Base-by-base conservation (phyloP, 441 rosid genomes). In the Aleurites moluccanus region DNA sequence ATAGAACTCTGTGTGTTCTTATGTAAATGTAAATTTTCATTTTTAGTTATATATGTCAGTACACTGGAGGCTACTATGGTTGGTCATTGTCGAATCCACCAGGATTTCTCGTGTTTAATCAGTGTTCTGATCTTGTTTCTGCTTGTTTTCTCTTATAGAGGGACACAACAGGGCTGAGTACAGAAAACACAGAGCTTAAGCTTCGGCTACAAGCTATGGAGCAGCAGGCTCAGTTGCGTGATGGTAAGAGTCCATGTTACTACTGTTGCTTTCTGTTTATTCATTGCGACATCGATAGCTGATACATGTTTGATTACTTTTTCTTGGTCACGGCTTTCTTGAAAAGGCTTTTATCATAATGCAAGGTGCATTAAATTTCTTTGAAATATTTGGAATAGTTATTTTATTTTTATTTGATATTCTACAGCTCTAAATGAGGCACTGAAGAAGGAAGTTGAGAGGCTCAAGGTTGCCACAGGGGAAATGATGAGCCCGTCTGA, bases 181-280 rank as follows among this genome's bases (percentile, higher is more conserved):
- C 89, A 14, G 97, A 93, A 74, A 93, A 93, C 75, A 84, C 91
- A 40, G 94, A 93, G 87, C 91, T 93, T 9, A 90, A 91, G 83
- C 86, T 93, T 56, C 86, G 91, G 73, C 80, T 93, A 66, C 95
- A 91, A 80, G 88, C 88, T 42, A 85, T 91, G 97, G 98, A 93
- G 78, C 97, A 91, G 77, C 92, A 90, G 85, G 96, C 96, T 73
- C 97, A 89, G 71, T 81, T 91, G 79, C 89, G 92, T 18, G 96
- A 93, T 81, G 95, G 96, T 91, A 82, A 77, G 78, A 13, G n/a
- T 27, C 9, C 64, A 25, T 27, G 33, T 60, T 25, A 45, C 52
- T 7, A 25, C 16, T 2, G 60, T 28, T 6, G 30, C 55, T 6
- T 40, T 33, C 2, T 27, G 45, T 45, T 55, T 44, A 42, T 33